Evolutionary conservation across 768 basidiomycete genomes (phyloP).

Genomic region (Lentinula sp.): DNA sequence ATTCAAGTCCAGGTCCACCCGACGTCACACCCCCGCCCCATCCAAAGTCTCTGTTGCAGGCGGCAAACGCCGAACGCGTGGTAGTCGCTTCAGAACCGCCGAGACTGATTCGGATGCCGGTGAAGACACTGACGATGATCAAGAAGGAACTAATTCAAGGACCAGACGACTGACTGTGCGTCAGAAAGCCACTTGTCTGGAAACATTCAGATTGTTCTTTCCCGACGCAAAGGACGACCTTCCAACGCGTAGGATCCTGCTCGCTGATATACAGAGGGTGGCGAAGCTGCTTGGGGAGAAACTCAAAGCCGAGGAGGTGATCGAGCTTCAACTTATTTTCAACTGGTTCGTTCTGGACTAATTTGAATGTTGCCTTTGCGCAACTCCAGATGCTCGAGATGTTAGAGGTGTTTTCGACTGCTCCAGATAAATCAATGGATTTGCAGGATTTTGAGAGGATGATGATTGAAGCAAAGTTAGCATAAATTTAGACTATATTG

Average conservation of each 20-base stretch:
- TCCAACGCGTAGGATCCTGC: slow-evolving; percentile 47
- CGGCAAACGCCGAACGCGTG: not conserved
- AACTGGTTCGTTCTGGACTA: too few relatives aligned
- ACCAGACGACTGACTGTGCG: slow-evolving; percentile 33
- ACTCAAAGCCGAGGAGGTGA: slow-evolving; percentile 69
- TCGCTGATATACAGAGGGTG: slow-evolving; percentile 60
- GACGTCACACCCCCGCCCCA: slow-evolving; percentile 1
- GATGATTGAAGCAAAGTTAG: slow-evolving; percentile 61
- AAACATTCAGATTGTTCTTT: slow-evolving; percentile 72
- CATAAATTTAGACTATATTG: slow-evolving; percentile 15
- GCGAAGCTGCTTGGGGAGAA: slow-evolving; percentile 65
- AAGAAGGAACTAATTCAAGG: not conserved
- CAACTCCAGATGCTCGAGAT: slow-evolving; percentile 64
- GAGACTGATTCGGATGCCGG: not conserved
- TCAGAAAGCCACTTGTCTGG: slow-evolving; percentile 48
- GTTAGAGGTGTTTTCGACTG: slow-evolving; percentile 70
- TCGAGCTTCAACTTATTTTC: slow-evolving; percentile 12
- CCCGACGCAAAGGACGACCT: slow-evolving; percentile 46
- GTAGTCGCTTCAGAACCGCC: not conserved
- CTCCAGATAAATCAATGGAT: slow-evolving; percentile 60
- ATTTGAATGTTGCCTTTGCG: not conserved
- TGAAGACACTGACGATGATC: slow-evolving; percentile 1
- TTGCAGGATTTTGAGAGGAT: slow-evolving; percentile 70
- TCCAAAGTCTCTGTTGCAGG: not conserved
- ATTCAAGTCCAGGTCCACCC: not conserved